A percentile compares a stretch with the other conserved stretches of the same genome.
Conservation (phyloP, 23 red algal genomes). For the Rhodosorus marinus region DNA sequence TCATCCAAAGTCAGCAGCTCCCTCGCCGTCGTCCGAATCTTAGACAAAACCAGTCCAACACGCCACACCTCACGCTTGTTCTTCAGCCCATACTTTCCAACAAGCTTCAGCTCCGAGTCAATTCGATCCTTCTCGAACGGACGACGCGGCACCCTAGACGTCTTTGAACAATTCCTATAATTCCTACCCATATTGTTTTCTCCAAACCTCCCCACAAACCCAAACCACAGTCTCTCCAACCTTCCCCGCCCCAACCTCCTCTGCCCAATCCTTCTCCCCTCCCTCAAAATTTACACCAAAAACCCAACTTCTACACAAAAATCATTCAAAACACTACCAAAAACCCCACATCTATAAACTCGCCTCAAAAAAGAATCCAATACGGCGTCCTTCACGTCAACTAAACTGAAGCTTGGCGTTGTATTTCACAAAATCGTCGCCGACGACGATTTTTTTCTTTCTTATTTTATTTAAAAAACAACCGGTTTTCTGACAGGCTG, state of each 20-base stretch:
- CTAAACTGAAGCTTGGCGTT: no score
- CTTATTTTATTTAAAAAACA: no score
- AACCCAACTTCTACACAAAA: no score
- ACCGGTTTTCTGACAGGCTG: no score
- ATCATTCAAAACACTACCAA: no score
- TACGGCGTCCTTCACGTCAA: no score
- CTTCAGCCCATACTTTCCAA: constrained; percentile 90
- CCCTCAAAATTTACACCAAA: no score
- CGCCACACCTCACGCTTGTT: constrained; percentile 99
- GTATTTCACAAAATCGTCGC: no score
- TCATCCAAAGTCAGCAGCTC: constrained; percentile 81
- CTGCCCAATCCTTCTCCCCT: not conserved
- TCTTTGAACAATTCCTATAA: constrained; percentile 8
- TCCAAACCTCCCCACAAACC: not conserved
- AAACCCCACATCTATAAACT: no score
- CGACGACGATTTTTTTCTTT: no score
- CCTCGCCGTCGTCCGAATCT: constrained; percentile 89
- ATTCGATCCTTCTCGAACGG: constrained; percentile 98
- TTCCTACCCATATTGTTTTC: not conserved
- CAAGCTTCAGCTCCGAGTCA: constrained; percentile 75
- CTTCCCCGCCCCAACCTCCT: not conserved
- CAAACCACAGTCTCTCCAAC: not conserved
- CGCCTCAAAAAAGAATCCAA: no score
- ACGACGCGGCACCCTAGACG: constrained; percentile 75
- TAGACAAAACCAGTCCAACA: constrained; percentile 87